These are phyloP conservation scores for Chamaenerion angustifolium DNA, from an alignment of 345 rosid genomes.

Conservation along the genomic window DNA sequence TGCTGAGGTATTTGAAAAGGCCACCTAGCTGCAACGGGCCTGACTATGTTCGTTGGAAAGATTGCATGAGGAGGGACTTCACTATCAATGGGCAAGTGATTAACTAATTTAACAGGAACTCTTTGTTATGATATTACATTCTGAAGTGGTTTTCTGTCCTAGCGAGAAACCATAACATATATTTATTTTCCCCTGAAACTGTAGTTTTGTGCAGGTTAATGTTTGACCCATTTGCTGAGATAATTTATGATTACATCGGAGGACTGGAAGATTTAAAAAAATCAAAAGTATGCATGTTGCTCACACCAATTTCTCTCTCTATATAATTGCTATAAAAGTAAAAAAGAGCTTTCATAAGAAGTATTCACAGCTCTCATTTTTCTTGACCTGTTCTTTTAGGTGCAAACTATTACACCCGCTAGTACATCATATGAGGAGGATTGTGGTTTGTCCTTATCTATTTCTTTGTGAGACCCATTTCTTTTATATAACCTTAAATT, in stretches of 20 bases:
- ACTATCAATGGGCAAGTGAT: conserved; percentile 64
- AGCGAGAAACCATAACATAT: no score
- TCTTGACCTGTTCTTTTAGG: conserved; percentile 19
- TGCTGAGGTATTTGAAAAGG: conserved; percentile 16
- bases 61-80: conserved; percentile 76
- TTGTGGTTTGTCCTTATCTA: conserved; percentile 33
- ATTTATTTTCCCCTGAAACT: no score
- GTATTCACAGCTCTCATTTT: no score
- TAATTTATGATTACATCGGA: conserved; percentile 75
- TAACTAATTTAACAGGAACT: not conserved
- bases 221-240: no score
- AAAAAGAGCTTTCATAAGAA: no score
- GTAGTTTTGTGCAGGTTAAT: no score
- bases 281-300: conserved; percentile 81
- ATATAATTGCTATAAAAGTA: no score
- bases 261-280: conserved; percentile 81
- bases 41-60: conserved; percentile 65
- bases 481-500: no score
- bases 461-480: no score
- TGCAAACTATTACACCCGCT: conserved; percentile 30
- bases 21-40: conserved; percentile 33
- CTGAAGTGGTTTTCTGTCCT: no score
- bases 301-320: no score
- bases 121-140: not conserved
- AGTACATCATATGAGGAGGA: conserved; percentile 39